Evolutionary conservation across 2,329 filamentous ascomycete species (phyloP), one percentile per base, ranked within the genome.

Genomic region (Malbranchea zuffiana): DNA sequence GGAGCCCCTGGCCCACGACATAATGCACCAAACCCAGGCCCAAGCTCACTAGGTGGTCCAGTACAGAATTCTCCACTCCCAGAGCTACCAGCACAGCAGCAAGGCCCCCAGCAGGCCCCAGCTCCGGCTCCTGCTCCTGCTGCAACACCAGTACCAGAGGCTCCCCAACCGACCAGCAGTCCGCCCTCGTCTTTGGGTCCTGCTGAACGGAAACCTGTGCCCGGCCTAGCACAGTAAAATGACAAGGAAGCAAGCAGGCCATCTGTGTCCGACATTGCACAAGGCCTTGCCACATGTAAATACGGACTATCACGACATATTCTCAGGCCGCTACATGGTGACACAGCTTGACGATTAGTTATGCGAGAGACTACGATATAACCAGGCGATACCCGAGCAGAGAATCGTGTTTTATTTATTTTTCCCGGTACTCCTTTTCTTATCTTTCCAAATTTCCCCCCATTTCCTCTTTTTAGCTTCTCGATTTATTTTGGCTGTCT

Each of bases 171-270:
- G 54, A 49, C 29, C 50, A 49, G 31, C 42, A 52, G 46, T 32
- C 58, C 44, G 36, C 54, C 49, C 38, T 58, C 56, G 39, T 53
- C 60, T 25, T 54, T 62, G 19, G 65, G 61, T 26, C 58, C 66
- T 17, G 61, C 73, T 41, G 63, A 57, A 46, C 66, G 71, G 38
- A 75, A 76, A 53, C 70, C 72, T 17, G 66, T 76, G 26, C 69
- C 71, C 4, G 69, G 69, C 23, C 70, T 73, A 53, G 69, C 70
- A 26, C 30, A 28, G 17, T 34, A 39, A 25, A n/a, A n/a, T n/a
- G n/a, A n/a, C n/a, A n/a, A n/a, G n/a, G n/a, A n/a, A n/a, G n/a
- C n/a, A n/a, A n/a, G n/a, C n/a, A n/a, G n/a, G n/a, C n/a, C n/a
- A n/a, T n/a, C n/a, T n/a, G n/a, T n/a, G n/a, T n/a, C n/a, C n/a